Conservation (phyloP, 495 filamentous ascomycete species). For the Thermothielavioides terrestris region DNA sequence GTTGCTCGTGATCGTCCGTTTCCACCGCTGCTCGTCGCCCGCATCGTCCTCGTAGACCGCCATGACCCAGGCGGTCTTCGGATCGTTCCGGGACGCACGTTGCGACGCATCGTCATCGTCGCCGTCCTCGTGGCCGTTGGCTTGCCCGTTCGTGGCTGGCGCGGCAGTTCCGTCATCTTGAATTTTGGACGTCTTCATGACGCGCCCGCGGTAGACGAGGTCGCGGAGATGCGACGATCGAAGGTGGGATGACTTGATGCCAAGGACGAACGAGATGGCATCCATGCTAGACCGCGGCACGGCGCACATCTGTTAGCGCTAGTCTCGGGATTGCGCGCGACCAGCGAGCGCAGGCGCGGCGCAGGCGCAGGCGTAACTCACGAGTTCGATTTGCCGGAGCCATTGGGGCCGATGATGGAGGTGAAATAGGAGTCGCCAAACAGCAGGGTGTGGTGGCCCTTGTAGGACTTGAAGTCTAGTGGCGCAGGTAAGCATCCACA, state of each 20-base stretch:
- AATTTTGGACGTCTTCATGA: slow-evolving; percentile 83
- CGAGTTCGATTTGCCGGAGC: slow-evolving; percentile 99
- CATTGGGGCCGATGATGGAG: slow-evolving; percentile 98
- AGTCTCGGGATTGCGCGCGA: background rate
- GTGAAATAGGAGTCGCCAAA: slow-evolving; percentile 99
- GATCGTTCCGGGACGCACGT: slow-evolving; percentile 55
- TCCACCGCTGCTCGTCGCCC: slow-evolving; percentile 92
- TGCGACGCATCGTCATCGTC: slow-evolving; percentile 53
- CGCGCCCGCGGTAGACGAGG: slow-evolving; percentile 90
- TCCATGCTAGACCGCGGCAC: slow-evolving; percentile 64
- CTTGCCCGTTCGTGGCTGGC: slow-evolving; percentile 46
- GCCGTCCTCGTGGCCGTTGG: slow-evolving; percentile 43
- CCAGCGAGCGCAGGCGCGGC: too few species aligned
- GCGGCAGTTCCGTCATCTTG: slow-evolving; percentile 73
- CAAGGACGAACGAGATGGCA: slow-evolving; percentile 97
- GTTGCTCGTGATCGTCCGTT: slow-evolving; percentile 79
- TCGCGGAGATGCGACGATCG: slow-evolving; percentile 93
- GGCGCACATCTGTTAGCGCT: slow-evolving; percentile 1
- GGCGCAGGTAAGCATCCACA: slow-evolving; percentile 12
- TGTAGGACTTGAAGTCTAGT: slow-evolving; percentile 98
- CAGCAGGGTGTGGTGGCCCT: slow-evolving; percentile 83
- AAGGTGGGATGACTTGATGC: slow-evolving; percentile 95
- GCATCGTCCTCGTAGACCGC: slow-evolving; percentile 98
- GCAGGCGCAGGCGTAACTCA: slow-evolving; percentile 50
- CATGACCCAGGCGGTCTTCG: slow-evolving; percentile 95